Base-by-base conservation (phyloP, 2,329 filamentous ascomycete species). In the Pseudocercospora macadamiae region DNA sequence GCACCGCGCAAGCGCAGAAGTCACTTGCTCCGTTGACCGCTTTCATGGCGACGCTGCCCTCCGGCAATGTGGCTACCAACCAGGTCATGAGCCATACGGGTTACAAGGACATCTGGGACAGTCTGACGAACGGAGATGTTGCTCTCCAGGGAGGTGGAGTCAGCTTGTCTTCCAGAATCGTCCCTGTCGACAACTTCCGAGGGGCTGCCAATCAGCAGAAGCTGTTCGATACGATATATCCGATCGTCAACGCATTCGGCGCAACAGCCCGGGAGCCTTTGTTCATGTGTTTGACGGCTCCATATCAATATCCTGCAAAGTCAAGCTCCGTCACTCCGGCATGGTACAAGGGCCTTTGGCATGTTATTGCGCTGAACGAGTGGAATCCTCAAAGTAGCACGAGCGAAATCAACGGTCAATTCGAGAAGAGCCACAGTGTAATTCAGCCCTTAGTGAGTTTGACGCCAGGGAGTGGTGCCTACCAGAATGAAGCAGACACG, bases 401-500 rank as follows among this genome's bases (percentile, higher is more conserved):
- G 12, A 47, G 28, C 28, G 39, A 52, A 16, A 44, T 51, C 16
- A 30, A 45, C 2, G 49, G 26, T 16, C 48, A 48, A 8, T 53
- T 51, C 37, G 54, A 47, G 26, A 47, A 52, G 37, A 48, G 53
- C 28, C 37, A 55, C 30, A 42, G 28, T 47, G 44, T 55, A 8
- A 34, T 30, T 18, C 45, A 16, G 48, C 45, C 42, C 9, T 56
- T 21, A 47, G 51, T 28, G 28, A 19, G 26, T 21, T 14, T 60
- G 23, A 49, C 63, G 28, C 65, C 63, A 9, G 51, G 60, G 12
- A 57, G 49, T 54, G 66, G 66, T 3, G 64, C 64, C 16, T 69
- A 68, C 28, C 61, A 64, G 58, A 68, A 67, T 21, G 66, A 69
- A 51, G 66, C 61, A 16, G 65, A 68, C 37, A 57, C 57, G 6